Percentiles rank a stretch among this genome's conserved stretches.
Evolutionary conservation across 352 stramenopile species (phyloP).

Genomic region (Thalassiosira allenii): DNA sequence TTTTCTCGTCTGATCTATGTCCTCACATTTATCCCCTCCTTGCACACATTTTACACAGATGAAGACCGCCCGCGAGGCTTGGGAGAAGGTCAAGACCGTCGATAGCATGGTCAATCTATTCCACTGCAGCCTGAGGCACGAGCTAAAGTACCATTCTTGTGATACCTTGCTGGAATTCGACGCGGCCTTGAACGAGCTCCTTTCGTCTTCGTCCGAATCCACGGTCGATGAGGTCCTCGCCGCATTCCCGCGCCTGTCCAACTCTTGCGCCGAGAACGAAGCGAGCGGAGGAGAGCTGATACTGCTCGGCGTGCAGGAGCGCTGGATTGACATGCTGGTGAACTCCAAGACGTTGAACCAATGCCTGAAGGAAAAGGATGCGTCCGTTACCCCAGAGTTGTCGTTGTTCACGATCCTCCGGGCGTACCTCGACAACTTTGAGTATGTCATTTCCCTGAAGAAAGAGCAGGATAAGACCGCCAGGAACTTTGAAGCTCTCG

Average conservation of each 20-base stretch:
- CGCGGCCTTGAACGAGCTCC: slow-evolving; percentile 49
- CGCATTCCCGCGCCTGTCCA: slow-evolving; percentile 51
- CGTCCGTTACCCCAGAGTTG: neutral
- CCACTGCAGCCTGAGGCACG: slow-evolving; percentile 43
- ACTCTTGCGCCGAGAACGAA: slow-evolving; percentile 53
- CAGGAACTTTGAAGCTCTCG: slow-evolving; percentile 35
- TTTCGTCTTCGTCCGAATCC: no score
- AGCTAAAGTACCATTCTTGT: no score
- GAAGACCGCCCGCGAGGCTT: slow-evolving; percentile 39
- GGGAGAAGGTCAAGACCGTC: slow-evolving; percentile 46
- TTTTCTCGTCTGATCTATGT: no score
- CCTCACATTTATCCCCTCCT: no score
- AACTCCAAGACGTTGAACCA: slow-evolving; percentile 33
- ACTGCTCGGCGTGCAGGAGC: slow-evolving; percentile 47
- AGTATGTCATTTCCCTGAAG: slow-evolving; percentile 33
- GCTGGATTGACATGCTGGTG: slow-evolving; percentile 53
- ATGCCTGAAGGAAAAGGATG: slow-evolving; percentile 17
- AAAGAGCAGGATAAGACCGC: slow-evolving; percentile 14
- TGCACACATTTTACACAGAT: no score
- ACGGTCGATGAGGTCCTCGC: slow-evolving; percentile 31
- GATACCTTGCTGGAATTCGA: slow-evolving; percentile 56
- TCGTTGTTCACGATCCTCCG: slow-evolving; percentile 43
- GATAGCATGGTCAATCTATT: slow-evolving; percentile 52
- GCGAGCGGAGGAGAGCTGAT: slow-evolving; percentile 22
- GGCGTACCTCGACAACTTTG: slow-evolving; percentile 55